Base-by-base conservation (phyloP, 1,139 yeast genomes). In the Magnusiomyces magnusii region DNA sequence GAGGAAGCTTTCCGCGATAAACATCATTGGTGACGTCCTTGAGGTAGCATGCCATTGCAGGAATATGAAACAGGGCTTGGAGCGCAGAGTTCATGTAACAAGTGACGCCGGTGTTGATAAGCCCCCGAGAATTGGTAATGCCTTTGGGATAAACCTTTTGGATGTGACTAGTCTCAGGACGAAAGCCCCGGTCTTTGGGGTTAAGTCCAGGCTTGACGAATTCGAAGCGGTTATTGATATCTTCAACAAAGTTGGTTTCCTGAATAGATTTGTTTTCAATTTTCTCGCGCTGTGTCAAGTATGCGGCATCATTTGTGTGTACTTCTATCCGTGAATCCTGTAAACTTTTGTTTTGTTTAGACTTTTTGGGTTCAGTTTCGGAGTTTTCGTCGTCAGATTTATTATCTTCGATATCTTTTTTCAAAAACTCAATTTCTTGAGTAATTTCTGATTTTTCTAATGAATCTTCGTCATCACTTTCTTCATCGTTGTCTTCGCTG, bases 51-150 rank as follows among this genome's bases (percentile, higher is more conserved):
- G 87, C 91, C 60, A 93, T 73, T 1, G 98, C 95, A 1, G 99
- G 98, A 24, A 91, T 83, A 68, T 93, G 99, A 50, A 92, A 72
- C 76, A 93, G 75, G 0, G 95, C 84, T 74, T 93, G 99, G 52
- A 93, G 85, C 2, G 97, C 98, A 1, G 97, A 86, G 71, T 93
- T 93, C 83, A 93, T 91, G 73, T 92, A 93, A 71, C 99, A 93
- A 2, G 98, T 93, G 51, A 93, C 98, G 34, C 98, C 98, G 64
- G 87, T 92, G 71, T 93, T 93, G 60, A 88, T 73, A 58, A 93
- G 77, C 0, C 99, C 99, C 28, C 85, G 77, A 0, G 97, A 95
- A 36, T 79, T 76, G 82, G 84, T 63, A 83, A 78, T 7, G 67
- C 74, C 13, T 3, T 62, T 60, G 69, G 68, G 82, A 86, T 60